These are phyloP conservation scores for Trypanosoma boissoni DNA, from an alignment of 208 protist genomes.

Conservation along the genomic window DNA sequence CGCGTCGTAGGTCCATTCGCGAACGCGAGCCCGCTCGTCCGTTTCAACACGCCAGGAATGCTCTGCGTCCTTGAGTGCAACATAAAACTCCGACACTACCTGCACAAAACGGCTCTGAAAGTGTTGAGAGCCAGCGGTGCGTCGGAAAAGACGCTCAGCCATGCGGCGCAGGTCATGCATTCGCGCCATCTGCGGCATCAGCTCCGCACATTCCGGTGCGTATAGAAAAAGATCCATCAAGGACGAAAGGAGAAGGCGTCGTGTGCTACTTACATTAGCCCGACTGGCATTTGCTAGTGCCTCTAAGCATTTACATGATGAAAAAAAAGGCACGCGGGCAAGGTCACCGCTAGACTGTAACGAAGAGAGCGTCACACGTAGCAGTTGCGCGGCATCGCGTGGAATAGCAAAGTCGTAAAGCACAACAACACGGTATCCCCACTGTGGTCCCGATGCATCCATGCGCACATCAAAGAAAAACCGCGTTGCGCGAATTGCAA, in stretches of 20 bases:
- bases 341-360: constrained; percentile 25
- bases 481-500: constrained; percentile 44
- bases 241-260: constrained; percentile 65
- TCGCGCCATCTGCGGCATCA: constrained; percentile 27
- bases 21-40: constrained; percentile 10
- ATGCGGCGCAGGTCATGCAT: constrained; percentile 69
- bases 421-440: constrained; percentile 80
- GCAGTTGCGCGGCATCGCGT: constrained; percentile 53
- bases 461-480: constrained; percentile 71
- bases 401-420: constrained; percentile 64
- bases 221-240: constrained; percentile 70
- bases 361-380: constrained; percentile 48
- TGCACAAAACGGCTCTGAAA: constrained; percentile 75
- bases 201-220: constrained; percentile 32
- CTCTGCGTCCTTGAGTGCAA: constrained; percentile 54
- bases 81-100: constrained; percentile 66
- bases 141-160: constrained; percentile 66
- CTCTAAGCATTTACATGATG: constrained; percentile 47
- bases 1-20: constrained; percentile 11
- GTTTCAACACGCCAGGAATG: constrained; percentile 40
- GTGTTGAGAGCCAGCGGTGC: constrained; percentile 29
- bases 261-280: constrained; percentile 70
- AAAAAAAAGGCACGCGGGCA: constrained; percentile 19
- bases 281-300: constrained; percentile 35
- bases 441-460: constrained; percentile 54